phyloP scores from a whole-genome alignment of 352 stramenopile species.

The Saprolegnia diclina region DNA sequence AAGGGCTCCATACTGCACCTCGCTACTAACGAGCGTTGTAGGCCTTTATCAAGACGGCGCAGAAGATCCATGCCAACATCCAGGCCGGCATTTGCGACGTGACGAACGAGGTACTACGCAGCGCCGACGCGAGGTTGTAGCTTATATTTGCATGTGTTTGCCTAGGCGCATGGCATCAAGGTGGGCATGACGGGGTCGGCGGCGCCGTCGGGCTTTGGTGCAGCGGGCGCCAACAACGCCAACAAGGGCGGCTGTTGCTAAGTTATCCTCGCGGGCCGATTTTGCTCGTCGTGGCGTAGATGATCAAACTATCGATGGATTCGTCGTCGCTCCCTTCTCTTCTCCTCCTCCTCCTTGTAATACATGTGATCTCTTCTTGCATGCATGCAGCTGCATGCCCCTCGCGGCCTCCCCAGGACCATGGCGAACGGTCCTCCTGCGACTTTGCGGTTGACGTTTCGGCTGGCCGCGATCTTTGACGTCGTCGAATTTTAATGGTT shows the following conservation, averaged over 20 bases:
- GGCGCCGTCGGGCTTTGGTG: slow-evolving; percentile 69
- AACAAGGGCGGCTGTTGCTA: slow-evolving; percentile 77
- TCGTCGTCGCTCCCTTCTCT: slow-evolving; percentile 2
- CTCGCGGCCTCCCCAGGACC: not conserved
- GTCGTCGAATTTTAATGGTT: too few relatives aligned
- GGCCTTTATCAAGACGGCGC: slow-evolving; percentile 94
- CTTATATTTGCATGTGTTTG: slow-evolving; percentile 8
- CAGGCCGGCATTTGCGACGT: slow-evolving; percentile 92
- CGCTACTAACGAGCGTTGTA: slow-evolving; percentile 27
- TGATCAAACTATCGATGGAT: not conserved
- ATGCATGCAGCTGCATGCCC: not conserved
- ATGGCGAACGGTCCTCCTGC: not conserved
- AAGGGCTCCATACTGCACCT: slow-evolving; percentile 39
- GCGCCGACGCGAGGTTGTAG: too few relatives aligned
- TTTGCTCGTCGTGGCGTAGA: not conserved
- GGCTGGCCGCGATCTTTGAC: too few relatives aligned
- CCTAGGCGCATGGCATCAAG: slow-evolving; percentile 82
- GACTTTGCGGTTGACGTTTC: not conserved
- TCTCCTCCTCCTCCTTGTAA: slow-evolving; percentile 2
- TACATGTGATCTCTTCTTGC: not conserved
- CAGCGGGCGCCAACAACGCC: slow-evolving; percentile 56
- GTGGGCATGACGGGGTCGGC: slow-evolving; percentile 81
- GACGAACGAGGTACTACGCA: slow-evolving; percentile 81
- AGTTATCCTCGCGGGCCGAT: slow-evolving; percentile 24
- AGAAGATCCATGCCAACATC: slow-evolving; percentile 96